Percentiles rank a stretch among this genome's conserved stretches.
These are phyloP conservation scores for Echinochloa phyllopogon DNA, from an alignment of 176 grass and related monocot species.

Conservation along the genomic window DNA sequence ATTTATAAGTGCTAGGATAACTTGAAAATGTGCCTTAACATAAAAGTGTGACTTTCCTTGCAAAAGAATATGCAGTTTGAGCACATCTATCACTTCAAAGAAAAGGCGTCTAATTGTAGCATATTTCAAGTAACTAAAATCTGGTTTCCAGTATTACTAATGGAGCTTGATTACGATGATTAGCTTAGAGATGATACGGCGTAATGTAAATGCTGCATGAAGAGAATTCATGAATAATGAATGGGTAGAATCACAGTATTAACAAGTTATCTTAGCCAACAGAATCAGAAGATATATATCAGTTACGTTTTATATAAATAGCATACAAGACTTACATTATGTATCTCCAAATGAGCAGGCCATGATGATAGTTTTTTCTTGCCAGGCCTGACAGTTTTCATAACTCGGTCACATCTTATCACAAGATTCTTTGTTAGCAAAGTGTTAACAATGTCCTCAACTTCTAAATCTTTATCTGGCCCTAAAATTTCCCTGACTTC, in stretches of 20 bases:
- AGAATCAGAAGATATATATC: slow-evolving; percentile 9
- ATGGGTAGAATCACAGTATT: slow-evolving; percentile 12
- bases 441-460: slow-evolving; percentile 81
- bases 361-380: slow-evolving; percentile 98
- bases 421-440: slow-evolving; percentile 80
- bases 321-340: slow-evolving; percentile 62
- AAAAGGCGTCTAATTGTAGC: too few species aligned
- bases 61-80: not conserved
- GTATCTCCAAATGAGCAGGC: slow-evolving; percentile 98
- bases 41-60: not conserved
- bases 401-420: slow-evolving; percentile 88
- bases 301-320: not conserved
- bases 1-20: not conserved
- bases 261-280: not conserved
- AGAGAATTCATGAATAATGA: not conserved
- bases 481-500: slow-evolving; percentile 86
- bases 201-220: not conserved
- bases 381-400: slow-evolving; percentile 94
- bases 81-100: not conserved
- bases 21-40: not conserved
- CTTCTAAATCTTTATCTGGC: slow-evolving; percentile 81
- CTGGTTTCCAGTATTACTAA: not conserved
- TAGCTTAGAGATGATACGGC: not conserved
- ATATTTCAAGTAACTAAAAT: not conserved
- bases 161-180: slow-evolving; percentile 9